Conservation (phyloP, 2,329 filamentous ascomycete species). For the Seiridium cupressi region DNA sequence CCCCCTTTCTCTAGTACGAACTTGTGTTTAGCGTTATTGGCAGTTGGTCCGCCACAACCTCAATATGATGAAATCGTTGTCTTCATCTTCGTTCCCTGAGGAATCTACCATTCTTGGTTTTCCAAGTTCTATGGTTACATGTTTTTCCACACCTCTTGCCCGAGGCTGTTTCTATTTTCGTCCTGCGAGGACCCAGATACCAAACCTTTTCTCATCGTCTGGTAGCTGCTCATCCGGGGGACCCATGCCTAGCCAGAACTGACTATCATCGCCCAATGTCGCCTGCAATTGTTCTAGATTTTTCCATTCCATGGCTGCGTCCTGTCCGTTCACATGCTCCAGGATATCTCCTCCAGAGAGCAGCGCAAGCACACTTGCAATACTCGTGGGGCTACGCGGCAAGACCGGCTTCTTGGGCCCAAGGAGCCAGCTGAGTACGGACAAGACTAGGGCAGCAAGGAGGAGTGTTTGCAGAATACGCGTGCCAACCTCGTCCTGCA, state of each 20-base stretch:
- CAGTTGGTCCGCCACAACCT: too few relatives aligned
- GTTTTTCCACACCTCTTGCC: background rate
- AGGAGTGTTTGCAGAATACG: background rate
- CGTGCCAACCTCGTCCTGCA: background rate
- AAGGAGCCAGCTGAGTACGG: constrained; percentile 8
- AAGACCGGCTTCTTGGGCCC: constrained; percentile 10
- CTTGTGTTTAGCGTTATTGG: too few relatives aligned
- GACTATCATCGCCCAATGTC: background rate
- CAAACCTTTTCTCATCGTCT: background rate
- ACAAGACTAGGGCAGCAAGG: constrained; percentile 1
- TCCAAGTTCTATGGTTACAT: background rate
- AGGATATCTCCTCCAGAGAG: constrained; percentile 13
- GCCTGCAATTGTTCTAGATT: background rate
- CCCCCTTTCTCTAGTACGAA: too few relatives aligned
- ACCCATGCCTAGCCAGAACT: background rate
- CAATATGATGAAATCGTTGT: too few relatives aligned
- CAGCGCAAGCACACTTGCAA: constrained; percentile 12
- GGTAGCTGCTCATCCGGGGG: background rate
- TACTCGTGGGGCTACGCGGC: constrained; percentile 11
- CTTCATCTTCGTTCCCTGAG: too few relatives aligned
- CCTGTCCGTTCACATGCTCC: constrained; percentile 1
- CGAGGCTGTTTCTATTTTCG: background rate
- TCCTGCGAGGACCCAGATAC: background rate
- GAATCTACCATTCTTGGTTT: too few relatives aligned
- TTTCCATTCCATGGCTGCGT: background rate